Evolutionary conservation across 805 yeast species (phyloP), one percentile per base, ranked within the genome.

Genomic region (Ogataea degrootiae): DNA sequence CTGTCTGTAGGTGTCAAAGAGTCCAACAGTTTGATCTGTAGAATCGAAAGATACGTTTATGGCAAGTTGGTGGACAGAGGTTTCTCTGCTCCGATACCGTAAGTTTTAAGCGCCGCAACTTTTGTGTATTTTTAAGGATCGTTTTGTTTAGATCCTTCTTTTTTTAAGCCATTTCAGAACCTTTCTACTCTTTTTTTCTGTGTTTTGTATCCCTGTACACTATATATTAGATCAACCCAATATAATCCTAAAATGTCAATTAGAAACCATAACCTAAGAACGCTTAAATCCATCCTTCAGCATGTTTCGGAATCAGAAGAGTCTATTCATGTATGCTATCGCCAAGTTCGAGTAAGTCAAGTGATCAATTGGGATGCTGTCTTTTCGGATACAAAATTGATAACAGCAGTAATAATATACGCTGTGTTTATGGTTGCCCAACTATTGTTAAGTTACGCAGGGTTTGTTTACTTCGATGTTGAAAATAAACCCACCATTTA

Each of bases 1-100:
- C 61, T 94, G 1, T 71, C 76, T 44, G 82, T 82, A 22, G 98
- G 98, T 4, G 96, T 90, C 5, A 70, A 69, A 47, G 64, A 70
- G 39, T 76, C 85, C 2, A 65, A 72, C 23, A 74, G 77, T 46
- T 39, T 73, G 14, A 73, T 82, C 38, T 82, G 84, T 29, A 67
- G 68, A 12, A 43, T 79, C 12, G 91, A 85, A 58, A 67, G 88
- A 44, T 51, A 45, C 34, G 45, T 63, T 34, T 65, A 61, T 33
- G 5, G 35, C 1, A 26, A 37, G 22, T 34, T 52, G 33, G 34
- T 43, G 17, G 38, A 41, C n/a, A 44, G 34, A 6, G 43, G 43
- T 7, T 42, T 43, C 23, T 11, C 37, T 23, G 36, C 46, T 12
- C 46, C 46, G 5, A 23, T 21, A 17, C 46, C 46, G 16, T 39